Evolutionary conservation across 2,329 filamentous ascomycete species (phyloP), one percentile per base, ranked within the genome.

Genomic region (Pseudocercospora pini-densiflorae): DNA sequence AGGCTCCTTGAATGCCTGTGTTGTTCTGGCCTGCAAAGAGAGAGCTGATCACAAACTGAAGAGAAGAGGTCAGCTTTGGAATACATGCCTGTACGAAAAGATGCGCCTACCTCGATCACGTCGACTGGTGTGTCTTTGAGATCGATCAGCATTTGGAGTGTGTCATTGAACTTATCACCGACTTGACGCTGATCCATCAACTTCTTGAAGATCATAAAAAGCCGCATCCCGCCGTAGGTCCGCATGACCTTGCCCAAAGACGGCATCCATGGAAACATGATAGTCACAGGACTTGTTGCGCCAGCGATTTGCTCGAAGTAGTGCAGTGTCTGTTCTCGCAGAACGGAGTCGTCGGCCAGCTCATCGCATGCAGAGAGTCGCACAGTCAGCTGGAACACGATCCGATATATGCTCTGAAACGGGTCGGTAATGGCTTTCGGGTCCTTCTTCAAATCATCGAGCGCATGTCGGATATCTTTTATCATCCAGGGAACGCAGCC

Each of bases 11-110:
- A 73, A 86, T 81, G 43, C 85, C 85, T 27, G 78, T 84, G 75
- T 88, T 88, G 19, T 87, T 70, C 43, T 85, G 77, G 19, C 86
- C 86, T 1, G 86, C 85, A 71, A 86, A 87, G 3, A 88, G 76
- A 0, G 84, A 77, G 12, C 82, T 81, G 21, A 87, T 77, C 36
- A 86, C 78, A 74, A 87, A 86, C 78, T 83, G 66, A 8, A 68
- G 16, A 54, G 71, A 70, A 19, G 68, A 43, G 14, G 61, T 67
- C 12, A 54, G 51, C 24, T 40, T 40, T 9, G 36, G 16, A n/a
- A 16, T 4, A n/a, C 3, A 21, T 40, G 36, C 21, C 16, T 36
- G 16, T 4, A 27, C 10, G n/a, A 16, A 45, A 12, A 16, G 5
- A 31, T 31, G 2, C 19, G 16, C 14, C 36, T 54, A 54, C 36